These are phyloP conservation scores for Mallotus japonicus DNA, from an alignment of 441 rosid species.

Conservation along the genomic window DNA sequence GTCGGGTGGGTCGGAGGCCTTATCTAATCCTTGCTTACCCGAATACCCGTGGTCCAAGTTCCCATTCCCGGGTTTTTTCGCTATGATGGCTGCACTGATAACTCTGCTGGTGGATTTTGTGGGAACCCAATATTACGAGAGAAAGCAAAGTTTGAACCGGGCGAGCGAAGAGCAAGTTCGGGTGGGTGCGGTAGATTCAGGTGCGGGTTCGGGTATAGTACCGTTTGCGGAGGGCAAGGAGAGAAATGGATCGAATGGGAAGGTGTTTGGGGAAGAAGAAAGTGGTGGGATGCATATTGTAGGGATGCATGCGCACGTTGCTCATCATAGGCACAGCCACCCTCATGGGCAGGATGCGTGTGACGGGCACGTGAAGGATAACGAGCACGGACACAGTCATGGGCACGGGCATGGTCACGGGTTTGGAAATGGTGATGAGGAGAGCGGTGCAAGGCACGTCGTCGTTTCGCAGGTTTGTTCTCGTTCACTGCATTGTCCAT, in stretches of 20 bases:
- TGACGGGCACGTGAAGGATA: constrained; percentile 41
- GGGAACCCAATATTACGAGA: constrained; percentile 82
- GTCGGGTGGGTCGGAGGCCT: constrained; percentile 54
- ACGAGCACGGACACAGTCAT: constrained; percentile 32
- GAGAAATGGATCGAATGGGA: constrained; percentile 29
- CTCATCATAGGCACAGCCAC: constrained; percentile 79
- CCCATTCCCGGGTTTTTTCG: constrained; percentile 80
- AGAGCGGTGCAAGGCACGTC: constrained; percentile 62
- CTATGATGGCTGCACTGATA: constrained; percentile 69
- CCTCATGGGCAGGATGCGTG: constrained; percentile 61
- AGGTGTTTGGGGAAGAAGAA: constrained; percentile 84
- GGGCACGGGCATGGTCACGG: constrained; percentile 43
- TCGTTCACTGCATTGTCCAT: no score
- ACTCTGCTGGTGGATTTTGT: constrained; percentile 80
- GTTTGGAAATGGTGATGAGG: constrained; percentile 39
- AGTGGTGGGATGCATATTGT: constrained; percentile 83
- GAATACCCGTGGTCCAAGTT: constrained; percentile 72
- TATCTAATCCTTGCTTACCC: constrained; percentile 67
- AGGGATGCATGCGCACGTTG: constrained; percentile 85
- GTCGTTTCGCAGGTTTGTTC: constrained; percentile 80
- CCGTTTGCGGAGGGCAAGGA: constrained; percentile 25
- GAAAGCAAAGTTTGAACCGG: constrained; percentile 54
- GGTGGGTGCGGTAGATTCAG: constrained; percentile 29
- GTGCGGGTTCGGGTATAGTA: constrained; percentile 33
- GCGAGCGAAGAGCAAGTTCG: constrained; percentile 38